Percentiles rank a stretch among this genome's conserved stretches.
Evolutionary conservation across 495 filamentous ascomycete species (phyloP).

Genomic region (Rhizodiscina lignyota): DNA sequence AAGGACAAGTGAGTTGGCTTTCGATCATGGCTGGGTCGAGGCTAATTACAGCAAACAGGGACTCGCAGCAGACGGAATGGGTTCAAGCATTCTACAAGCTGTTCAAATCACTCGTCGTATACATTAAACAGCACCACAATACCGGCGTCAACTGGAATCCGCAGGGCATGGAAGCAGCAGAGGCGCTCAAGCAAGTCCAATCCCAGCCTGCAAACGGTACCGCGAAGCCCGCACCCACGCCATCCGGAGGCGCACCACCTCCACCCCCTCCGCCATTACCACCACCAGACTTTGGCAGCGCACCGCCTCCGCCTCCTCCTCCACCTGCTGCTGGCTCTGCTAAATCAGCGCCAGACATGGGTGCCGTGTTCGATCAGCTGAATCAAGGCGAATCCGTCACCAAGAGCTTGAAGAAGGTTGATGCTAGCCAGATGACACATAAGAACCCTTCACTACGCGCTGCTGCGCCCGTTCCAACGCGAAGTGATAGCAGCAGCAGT

Average conservation of each 20-base stretch:
- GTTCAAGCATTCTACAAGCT: slow-evolving; percentile 75
- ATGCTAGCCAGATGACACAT: slow-evolving; percentile 90
- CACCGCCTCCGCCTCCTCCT: slow-evolving; percentile 66
- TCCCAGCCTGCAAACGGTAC: slow-evolving; percentile 16
- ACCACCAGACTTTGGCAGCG: slow-evolving; percentile 34
- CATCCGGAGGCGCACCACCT: slow-evolving; percentile 26
- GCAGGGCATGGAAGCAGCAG: slow-evolving; percentile 52
- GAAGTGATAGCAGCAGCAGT: slow-evolving; percentile 33
- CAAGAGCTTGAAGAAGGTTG: slow-evolving; percentile 75
- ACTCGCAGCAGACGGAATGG: slow-evolving; percentile 67
- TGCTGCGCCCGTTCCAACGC: slow-evolving; percentile 46
- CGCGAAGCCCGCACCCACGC: slow-evolving; percentile 11
- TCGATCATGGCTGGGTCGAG: slow-evolving; percentile 7
- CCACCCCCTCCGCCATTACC: slow-evolving; percentile 44
- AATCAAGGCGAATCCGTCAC: slow-evolving; percentile 81
- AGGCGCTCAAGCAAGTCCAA: slow-evolving; percentile 48
- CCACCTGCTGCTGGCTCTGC: slow-evolving; percentile 29
- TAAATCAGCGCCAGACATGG: slow-evolving; percentile 35
- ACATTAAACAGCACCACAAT: slow-evolving; percentile 64
- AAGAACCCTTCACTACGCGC: slow-evolving; percentile 89
- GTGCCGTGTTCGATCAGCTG: slow-evolving; percentile 75
- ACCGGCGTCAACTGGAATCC: slow-evolving; percentile 81
- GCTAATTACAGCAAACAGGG: slow-evolving; percentile 28
- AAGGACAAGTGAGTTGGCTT: slow-evolving; percentile 61
- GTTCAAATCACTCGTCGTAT: slow-evolving; percentile 62